Base-by-base conservation (phyloP, 1,284 basidiomycete species). In the Melanopsichium pennsylvanicum region DNA sequence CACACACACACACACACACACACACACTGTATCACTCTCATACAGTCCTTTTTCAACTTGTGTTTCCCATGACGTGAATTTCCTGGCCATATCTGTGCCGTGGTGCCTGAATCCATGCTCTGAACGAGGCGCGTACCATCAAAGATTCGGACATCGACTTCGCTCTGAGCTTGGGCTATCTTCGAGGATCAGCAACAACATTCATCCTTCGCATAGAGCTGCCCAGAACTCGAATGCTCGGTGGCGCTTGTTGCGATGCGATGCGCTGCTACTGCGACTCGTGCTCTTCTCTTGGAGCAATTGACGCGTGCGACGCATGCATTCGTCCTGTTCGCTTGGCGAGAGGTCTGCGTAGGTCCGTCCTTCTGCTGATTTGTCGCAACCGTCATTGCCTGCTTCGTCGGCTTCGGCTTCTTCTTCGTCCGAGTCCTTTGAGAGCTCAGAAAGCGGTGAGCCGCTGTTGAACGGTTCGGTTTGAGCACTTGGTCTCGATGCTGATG, bases 391-490 rank as follows among this genome's bases (percentile, higher is more conserved):
- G 21, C 35, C 4, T 5, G 45, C 35, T 31, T 60, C 49, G 16
- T 60, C 39, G n/a, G 25, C 29, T 13, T 11, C 55, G 12, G 34
- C 42, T 6, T 35, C 49, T 10, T 34, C 46, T 7, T 38, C 49
- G 0, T 44, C 46, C 26, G 22, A 18, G 3, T 21, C 37, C 9
- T 10, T 11, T 3, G 36, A 29, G 2, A 45, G 37, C 23, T 49
- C 41, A 2, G 59, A 45, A 2, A 61, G 47, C 27, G 59, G 59
- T 29, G 51, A 55, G 4, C 51, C 47, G 11, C 34, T 50, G 25
- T 61, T 13, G 27, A 29, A 13, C 13, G 7, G 27, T 13, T 7
- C 13, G 27, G 27, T 13, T 8, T 29, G 27, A 29, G 8, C 27
- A 2, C 36, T 2, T 4, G 6, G 3, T 34, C 42, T 19, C 18